Percentiles rank a stretch among this genome's conserved stretches.
Conservation (phyloP, 495 filamentous ascomycete genomes). For the Penicillium desertorum region DNA sequence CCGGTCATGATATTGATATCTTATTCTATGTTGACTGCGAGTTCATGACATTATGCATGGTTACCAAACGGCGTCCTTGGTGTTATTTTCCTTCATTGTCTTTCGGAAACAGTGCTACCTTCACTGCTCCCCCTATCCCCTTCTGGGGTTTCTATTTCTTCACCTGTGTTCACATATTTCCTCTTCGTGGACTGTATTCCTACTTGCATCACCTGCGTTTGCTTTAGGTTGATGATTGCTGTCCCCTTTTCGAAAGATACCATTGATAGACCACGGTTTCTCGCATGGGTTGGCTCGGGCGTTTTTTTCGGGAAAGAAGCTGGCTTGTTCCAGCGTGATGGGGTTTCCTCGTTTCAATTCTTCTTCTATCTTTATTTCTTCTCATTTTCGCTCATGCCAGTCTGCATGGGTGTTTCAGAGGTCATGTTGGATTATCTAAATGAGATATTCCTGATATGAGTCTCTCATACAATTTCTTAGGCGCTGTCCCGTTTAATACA, state of each 20-base stretch:
- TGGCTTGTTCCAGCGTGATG: slow-evolving; percentile 4
- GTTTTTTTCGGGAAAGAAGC: slow-evolving; percentile 17
- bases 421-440: slow-evolving; percentile 1
- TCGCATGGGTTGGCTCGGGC: slow-evolving; percentile 35
- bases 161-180: slow-evolving; percentile 3
- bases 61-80: slow-evolving; percentile 17
- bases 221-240: slow-evolving; percentile 7
- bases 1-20: slow-evolving; percentile 12
- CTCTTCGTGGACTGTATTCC: slow-evolving; percentile 15
- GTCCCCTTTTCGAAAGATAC: slow-evolving; percentile 37
- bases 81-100: slow-evolving; percentile 8
- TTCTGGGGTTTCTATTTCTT: background rate
- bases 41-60: slow-evolving; percentile 20
- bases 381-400: background rate
- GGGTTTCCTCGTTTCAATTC: background rate
- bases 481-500: slow-evolving; percentile 3
- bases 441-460: background rate
- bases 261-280: slow-evolving; percentile 42
- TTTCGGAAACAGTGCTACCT: background rate
- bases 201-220: slow-evolving; percentile 11
- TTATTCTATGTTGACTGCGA: slow-evolving; percentile 12
- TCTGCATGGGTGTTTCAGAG: background rate
- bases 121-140: background rate
- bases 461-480: background rate
- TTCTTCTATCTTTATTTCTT: background rate